phyloP scores from a whole-genome alignment of 768 basidiomycete genomes.

The Psilocybe azurescens region DNA sequence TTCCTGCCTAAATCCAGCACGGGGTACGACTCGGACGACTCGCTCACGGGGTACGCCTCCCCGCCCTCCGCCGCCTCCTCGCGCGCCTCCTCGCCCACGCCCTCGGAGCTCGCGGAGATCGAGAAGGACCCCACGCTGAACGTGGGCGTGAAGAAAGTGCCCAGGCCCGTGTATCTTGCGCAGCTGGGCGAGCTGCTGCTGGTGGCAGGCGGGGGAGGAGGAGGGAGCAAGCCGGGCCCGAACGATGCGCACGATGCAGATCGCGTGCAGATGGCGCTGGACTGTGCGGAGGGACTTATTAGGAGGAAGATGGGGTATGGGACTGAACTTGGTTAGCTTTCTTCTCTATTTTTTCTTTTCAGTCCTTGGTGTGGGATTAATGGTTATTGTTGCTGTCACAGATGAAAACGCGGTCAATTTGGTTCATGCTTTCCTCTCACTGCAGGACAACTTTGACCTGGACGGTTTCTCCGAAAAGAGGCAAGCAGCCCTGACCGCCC shows the following conservation, averaged over 20 bases:
- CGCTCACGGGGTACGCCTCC: slow-evolving; percentile 82
- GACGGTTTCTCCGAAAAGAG: slow-evolving; percentile 77
- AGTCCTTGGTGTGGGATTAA: background rate
- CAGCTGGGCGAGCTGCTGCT: slow-evolving; percentile 82
- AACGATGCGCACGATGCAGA: slow-evolving; percentile 74
- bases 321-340: slow-evolving; percentile 78
- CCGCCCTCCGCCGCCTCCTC: slow-evolving; percentile 50
- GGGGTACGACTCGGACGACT: slow-evolving; percentile 81
- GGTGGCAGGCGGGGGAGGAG: slow-evolving; percentile 44
- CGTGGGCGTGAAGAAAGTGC: slow-evolving; percentile 68
- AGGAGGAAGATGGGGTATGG: slow-evolving; percentile 86
- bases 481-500: slow-evolving; percentile 77
- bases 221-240: slow-evolving; percentile 31
- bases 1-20: slow-evolving; percentile 22
- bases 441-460: slow-evolving; percentile 88
- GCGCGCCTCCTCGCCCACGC: slow-evolving; percentile 81
- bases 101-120: slow-evolving; percentile 80
- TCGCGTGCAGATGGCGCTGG: slow-evolving; percentile 80
- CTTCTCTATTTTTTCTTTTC: background rate
- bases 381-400: slow-evolving; percentile 33
- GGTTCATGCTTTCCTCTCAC: slow-evolving; percentile 67
- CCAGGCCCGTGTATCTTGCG: slow-evolving; percentile 88
- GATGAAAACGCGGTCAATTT: slow-evolving; percentile 92
- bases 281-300: slow-evolving; percentile 82
- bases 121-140: slow-evolving; percentile 85